These are phyloP conservation scores for Ustilago vetiveriae DNA, from an alignment of 1,284 basidiomycete genomes.

Conservation along the genomic window DNA sequence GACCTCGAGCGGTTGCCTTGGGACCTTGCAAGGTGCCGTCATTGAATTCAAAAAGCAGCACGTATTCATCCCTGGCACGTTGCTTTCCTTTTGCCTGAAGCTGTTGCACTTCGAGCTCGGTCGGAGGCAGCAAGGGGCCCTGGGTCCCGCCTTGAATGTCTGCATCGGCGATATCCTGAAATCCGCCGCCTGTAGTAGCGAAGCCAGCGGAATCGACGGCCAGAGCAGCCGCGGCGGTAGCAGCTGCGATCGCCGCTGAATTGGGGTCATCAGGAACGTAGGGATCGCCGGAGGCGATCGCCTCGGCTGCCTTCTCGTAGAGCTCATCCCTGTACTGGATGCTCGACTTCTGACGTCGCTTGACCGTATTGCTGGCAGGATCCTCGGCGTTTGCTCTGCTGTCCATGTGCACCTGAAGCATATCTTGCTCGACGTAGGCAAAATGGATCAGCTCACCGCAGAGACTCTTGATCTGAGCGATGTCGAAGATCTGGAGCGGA, in stretches of 20 bases:
- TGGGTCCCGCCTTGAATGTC: constrained; percentile 18
- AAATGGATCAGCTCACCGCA: constrained; percentile 83
- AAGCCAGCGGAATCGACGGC: constrained; percentile 38
- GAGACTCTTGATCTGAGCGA: constrained; percentile 88
- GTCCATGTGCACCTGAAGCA: constrained; percentile 74
- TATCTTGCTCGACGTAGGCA: constrained; percentile 78
- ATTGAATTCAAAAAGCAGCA: constrained; percentile 68
- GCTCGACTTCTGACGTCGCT: constrained; percentile 19
- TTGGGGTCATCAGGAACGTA: constrained; percentile 21
- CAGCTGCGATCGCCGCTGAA: constrained; percentile 2
- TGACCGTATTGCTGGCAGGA: constrained; percentile 34
- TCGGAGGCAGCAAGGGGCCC: constrained; percentile 23
- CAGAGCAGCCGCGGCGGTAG: constrained; percentile 2
- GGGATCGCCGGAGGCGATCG: constrained; percentile 26
- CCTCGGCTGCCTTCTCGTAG: constrained; percentile 39
- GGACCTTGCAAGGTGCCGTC: constrained; percentile 68
- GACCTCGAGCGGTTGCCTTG: constrained; percentile 65
- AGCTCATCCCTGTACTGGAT: constrained; percentile 38
- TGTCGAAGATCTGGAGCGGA: constrained; percentile 78
- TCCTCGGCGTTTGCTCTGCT: constrained; percentile 35
- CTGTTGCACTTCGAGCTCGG: constrained; percentile 40
- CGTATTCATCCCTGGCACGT: constrained; percentile 57
- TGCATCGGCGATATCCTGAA: constrained; percentile 41
- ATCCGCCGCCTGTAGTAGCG: constrained; percentile 38
- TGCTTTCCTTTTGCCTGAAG: constrained; percentile 44